These are phyloP conservation scores for Zarea fungicola DNA, from an alignment of 2,329 filamentous ascomycete genomes.

Conservation along the genomic window DNA sequence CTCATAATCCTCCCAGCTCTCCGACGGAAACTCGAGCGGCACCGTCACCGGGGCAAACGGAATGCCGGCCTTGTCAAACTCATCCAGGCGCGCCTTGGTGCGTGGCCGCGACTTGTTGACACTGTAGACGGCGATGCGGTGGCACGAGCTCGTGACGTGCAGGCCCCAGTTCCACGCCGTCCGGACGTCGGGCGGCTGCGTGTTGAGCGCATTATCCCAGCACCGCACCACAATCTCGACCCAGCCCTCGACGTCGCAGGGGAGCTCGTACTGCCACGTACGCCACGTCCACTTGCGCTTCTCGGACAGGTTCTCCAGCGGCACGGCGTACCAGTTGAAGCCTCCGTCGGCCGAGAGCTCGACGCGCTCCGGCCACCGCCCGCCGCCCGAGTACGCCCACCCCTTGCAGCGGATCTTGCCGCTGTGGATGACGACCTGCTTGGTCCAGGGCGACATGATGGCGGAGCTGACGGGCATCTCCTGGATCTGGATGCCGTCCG, in stretches of 20 bases:
- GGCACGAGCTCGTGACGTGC: conserved; percentile 59
- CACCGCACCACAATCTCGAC: conserved; percentile 52
- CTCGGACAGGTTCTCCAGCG: conserved; percentile 51
- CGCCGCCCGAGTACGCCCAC: conserved; percentile 55
- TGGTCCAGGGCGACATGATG: conserved; percentile 59
- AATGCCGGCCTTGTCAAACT: conserved; percentile 43
- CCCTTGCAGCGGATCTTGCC: conserved; percentile 52
- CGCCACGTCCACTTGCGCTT: conserved; percentile 63
- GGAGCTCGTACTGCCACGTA: conserved; percentile 57
- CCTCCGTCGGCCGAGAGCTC: conserved; percentile 61
- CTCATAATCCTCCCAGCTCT: conserved; percentile 45
- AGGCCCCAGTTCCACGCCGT: conserved; percentile 61
- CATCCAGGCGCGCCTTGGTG: conserved; percentile 45
- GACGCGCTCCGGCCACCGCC: conserved; percentile 56
- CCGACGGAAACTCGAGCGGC: conserved; percentile 44
- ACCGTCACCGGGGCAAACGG: conserved; percentile 49
- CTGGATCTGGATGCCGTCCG: conserved; percentile 61
- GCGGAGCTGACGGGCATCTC: conserved; percentile 66
- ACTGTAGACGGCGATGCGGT: conserved; percentile 57
- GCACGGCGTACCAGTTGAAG: conserved; percentile 59
- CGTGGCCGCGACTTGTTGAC: conserved; percentile 47
- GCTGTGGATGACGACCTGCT: conserved; percentile 56
- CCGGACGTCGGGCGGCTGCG: conserved; percentile 50
- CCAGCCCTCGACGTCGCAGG: conserved; percentile 58
- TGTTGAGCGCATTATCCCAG: conserved; percentile 59